Conservation (phyloP, 2,329 filamentous ascomycete genomes). For the Epichloe aotearoae region DNA sequence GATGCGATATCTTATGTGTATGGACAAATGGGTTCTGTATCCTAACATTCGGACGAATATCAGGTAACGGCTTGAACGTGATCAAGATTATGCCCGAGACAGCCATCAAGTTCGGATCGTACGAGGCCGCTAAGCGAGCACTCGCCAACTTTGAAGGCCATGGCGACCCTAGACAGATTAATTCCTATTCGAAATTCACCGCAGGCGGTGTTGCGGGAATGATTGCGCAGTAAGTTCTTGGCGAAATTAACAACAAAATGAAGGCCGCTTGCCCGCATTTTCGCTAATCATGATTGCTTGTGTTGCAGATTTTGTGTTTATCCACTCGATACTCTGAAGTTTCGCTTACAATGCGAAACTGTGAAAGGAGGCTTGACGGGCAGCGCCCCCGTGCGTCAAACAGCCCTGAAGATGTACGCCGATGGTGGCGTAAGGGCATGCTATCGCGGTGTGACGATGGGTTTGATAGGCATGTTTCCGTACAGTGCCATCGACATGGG, state of each 20-base stretch:
- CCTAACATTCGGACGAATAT: neutral
- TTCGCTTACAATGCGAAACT: slow-evolving; percentile 82
- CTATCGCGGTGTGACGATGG: slow-evolving; percentile 89
- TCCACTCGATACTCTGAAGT: slow-evolving; percentile 73
- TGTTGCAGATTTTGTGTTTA: slow-evolving; percentile 72
- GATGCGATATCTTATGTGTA: neutral
- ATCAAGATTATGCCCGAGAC: slow-evolving; percentile 98
- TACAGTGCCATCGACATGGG: slow-evolving; percentile 95
- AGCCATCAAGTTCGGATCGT: slow-evolving; percentile 94
- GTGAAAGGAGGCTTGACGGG: slow-evolving; percentile 75
- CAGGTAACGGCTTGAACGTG: slow-evolving; percentile 92
- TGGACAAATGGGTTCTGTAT: neutral
- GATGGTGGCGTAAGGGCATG: slow-evolving; percentile 62
- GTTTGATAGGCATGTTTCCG: slow-evolving; percentile 90
- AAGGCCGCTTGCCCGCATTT: neutral
- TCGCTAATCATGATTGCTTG: neutral
- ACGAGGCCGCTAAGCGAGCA: slow-evolving; percentile 84
- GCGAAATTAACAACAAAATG: neutral
- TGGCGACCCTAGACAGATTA: slow-evolving; percentile 64
- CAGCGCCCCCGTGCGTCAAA: slow-evolving; percentile 68
- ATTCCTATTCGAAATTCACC: slow-evolving; percentile 75
- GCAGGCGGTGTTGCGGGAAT: slow-evolving; percentile 87
- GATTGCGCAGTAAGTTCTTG: slow-evolving; percentile 62
- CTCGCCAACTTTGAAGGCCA: slow-evolving; percentile 83
- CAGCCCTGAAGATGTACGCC: slow-evolving; percentile 74